phyloP scores from a whole-genome alignment of 345 rosid species.

The Citrus australasica region DNA sequence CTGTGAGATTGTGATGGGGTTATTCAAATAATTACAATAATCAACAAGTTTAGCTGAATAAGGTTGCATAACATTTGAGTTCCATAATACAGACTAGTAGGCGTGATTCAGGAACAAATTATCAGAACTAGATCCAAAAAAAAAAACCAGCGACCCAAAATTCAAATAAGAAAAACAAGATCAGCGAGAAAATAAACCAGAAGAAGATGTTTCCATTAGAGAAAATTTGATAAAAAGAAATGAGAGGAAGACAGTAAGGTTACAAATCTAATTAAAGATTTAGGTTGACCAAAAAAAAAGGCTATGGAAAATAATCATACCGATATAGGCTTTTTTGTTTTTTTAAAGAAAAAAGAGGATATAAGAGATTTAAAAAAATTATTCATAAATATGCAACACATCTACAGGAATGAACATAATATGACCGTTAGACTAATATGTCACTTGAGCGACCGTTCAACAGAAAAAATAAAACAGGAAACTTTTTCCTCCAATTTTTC shows the following conservation, averaged over 20 bases:
- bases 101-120: background rate
- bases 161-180: background rate
- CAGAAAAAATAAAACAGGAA: background rate
- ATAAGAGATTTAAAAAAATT: background rate
- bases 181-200: background rate
- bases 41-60: background rate
- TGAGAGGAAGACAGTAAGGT: background rate
- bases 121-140: background rate
- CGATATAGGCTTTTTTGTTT: background rate
- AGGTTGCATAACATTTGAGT: background rate
- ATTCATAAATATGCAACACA: background rate
- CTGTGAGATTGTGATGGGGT: constrained; percentile 7
- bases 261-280: background rate
- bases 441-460: background rate
- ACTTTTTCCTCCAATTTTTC: constrained; percentile 11
- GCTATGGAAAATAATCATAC: constrained; percentile 1
- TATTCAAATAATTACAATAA: background rate
- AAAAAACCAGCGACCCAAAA: background rate
- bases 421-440: background rate
- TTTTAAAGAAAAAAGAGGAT: background rate
- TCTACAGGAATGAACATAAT: background rate
- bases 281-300: background rate
- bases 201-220: background rate
- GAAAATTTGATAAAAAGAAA: background rate
- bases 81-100: background rate